Evolutionary conservation across 176 grass and related monocot genomes (phyloP).

Genomic region (Ananas comosus): DNA sequence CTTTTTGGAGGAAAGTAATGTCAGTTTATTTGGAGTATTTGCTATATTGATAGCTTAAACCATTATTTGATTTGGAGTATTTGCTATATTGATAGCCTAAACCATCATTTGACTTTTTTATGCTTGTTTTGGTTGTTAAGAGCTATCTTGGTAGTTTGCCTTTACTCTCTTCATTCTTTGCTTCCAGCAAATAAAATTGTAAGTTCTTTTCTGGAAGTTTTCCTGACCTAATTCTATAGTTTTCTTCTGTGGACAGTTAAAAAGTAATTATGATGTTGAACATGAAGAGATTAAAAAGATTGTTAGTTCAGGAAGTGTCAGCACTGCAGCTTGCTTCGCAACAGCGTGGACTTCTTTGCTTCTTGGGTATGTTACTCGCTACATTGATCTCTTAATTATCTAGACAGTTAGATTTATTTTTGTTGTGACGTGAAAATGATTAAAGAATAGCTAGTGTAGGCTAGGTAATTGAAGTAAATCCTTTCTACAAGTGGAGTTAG

Average conservation of each 20-base stretch:
- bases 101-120: too few species aligned
- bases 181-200: too few species aligned
- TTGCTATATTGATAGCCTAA: too few species aligned
- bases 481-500: neutral
- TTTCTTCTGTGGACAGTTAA: slow-evolving; percentile 40
- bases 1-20: too few species aligned
- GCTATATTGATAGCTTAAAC: too few species aligned
- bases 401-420: neutral
- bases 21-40: too few species aligned
- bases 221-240: neutral
- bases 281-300: slow-evolving; percentile 92
- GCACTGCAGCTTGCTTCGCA: slow-evolving; percentile 54
- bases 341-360: slow-evolving; percentile 56
- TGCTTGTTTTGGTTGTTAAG: too few species aligned
- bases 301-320: slow-evolving; percentile 49
- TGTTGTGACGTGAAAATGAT: neutral
- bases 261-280: slow-evolving; percentile 46
- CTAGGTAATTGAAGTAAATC: neutral
- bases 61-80: too few species aligned
- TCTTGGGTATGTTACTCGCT: slow-evolving; percentile 50
- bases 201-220: neutral
- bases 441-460: neutral
- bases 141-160: too few species aligned
- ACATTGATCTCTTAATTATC: neutral
- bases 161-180: too few species aligned